Conservation (phyloP, 129 eudicot genomes). For the Sambucus nigra region DNA sequence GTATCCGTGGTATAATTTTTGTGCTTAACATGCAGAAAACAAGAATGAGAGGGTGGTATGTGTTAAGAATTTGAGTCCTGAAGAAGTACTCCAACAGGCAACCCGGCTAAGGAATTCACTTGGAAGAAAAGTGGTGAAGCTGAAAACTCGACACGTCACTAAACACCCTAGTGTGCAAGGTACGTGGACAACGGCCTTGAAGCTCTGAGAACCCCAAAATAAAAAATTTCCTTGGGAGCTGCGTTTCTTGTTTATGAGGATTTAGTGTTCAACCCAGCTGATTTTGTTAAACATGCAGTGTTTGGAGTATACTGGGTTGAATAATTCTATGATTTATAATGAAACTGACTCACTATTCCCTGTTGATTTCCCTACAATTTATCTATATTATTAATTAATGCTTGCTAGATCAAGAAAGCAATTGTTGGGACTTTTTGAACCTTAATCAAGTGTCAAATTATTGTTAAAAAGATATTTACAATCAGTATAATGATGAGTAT, state of each 20-base stretch:
- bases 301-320: neutral
- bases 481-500: too few relatives aligned
- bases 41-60: slow-evolving; percentile 81
- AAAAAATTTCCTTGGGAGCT: neutral
- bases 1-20: too few relatives aligned
- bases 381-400: neutral
- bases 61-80: slow-evolving; percentile 66
- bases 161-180: slow-evolving; percentile 94
- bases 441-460: too few relatives aligned
- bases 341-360: neutral
- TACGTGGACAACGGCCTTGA: slow-evolving; percentile 69
- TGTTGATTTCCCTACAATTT: neutral
- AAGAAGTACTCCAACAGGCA: slow-evolving; percentile 59
- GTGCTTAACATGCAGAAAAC: slow-evolving; percentile 44
- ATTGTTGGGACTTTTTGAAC: neutral
- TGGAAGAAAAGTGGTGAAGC: slow-evolving; percentile 92
- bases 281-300: neutral
- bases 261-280: neutral
- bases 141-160: slow-evolving; percentile 83
- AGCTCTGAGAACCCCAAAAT: slow-evolving; percentile 22
- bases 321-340: neutral
- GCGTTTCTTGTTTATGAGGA: neutral
- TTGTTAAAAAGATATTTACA: too few relatives aligned
- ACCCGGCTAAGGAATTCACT: slow-evolving; percentile 73
- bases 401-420: neutral